Percentiles rank a stretch among this genome's conserved stretches.
phyloP scores from a whole-genome alignment of 2,329 filamentous ascomycete genomes.

The Daldinia eschscholtzii region DNA sequence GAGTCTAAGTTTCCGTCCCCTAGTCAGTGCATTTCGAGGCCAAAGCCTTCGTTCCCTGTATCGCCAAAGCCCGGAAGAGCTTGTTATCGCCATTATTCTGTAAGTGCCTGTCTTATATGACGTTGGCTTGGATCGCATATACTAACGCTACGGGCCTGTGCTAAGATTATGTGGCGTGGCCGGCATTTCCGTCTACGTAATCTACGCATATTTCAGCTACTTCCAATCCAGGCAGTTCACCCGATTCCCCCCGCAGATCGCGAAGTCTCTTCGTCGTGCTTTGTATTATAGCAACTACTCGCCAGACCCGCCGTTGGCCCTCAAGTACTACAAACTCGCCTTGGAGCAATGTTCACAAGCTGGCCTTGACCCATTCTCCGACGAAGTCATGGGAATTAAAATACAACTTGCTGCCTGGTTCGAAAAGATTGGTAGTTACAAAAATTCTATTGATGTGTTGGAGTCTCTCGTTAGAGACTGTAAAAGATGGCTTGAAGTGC shows the following conservation, averaged over 20 bases:
- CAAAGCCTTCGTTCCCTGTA: slow-evolving; percentile 56
- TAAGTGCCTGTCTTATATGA: slow-evolving; percentile 46
- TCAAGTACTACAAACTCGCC: slow-evolving; percentile 86
- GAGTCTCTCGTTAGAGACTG: slow-evolving; percentile 82
- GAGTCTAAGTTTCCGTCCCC: slow-evolving; percentile 53
- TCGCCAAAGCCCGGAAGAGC: slow-evolving; percentile 59
- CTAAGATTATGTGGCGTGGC: slow-evolving; percentile 54
- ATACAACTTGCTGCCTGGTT: slow-evolving; percentile 84
- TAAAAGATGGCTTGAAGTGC: slow-evolving; percentile 68
- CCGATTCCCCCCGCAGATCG: slow-evolving; percentile 75
- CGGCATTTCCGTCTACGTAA: slow-evolving; percentile 55
- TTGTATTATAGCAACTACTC: slow-evolving; percentile 87
- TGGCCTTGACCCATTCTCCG: slow-evolving; percentile 87
- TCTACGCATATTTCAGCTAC: slow-evolving; percentile 65
- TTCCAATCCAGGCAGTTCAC: slow-evolving; percentile 69
- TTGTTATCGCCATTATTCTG: slow-evolving; percentile 58
- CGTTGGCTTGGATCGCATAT: not conserved
- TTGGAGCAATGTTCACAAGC: slow-evolving; percentile 78
- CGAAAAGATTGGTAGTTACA: slow-evolving; percentile 79
- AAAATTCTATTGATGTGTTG: slow-evolving; percentile 79
- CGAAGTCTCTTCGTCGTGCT: slow-evolving; percentile 83
- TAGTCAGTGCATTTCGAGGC: slow-evolving; percentile 56
- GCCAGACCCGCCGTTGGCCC: slow-evolving; percentile 79
- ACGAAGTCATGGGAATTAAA: slow-evolving; percentile 91
- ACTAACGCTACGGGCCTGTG: slow-evolving; percentile 42